Evolutionary conservation across 805 yeast species (phyloP).

Genomic region (Myxozyma melibiosi): DNA sequence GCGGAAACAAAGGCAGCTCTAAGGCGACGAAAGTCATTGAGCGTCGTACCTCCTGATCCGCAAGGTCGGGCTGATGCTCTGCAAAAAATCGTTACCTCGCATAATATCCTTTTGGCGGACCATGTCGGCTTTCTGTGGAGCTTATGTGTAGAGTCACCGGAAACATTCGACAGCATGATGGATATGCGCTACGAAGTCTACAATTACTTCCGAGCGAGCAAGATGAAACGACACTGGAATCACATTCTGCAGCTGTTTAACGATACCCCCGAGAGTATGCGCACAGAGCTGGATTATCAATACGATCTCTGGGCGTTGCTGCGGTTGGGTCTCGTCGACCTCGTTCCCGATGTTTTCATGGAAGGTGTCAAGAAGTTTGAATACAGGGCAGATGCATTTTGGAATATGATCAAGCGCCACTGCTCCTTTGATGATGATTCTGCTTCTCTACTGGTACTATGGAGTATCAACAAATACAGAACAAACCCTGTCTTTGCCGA

Average conservation of each 20-base stretch:
- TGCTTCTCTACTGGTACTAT: conserved; percentile 1
- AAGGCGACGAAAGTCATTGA: neutral
- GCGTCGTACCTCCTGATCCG: conserved; percentile 19
- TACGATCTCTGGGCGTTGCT: conserved; percentile 28
- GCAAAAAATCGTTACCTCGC: conserved; percentile 8
- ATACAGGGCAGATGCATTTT: conserved; percentile 15
- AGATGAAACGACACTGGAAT: conserved; percentile 23
- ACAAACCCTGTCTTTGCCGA: conserved; percentile 11
- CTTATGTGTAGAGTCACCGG: conserved; percentile 1
- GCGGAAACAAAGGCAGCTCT: neutral
- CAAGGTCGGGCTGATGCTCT: conserved; percentile 9
- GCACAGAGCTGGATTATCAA: conserved; percentile 26
- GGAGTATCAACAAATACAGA: conserved; percentile 11
- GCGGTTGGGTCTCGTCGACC: conserved; percentile 13
- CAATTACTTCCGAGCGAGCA: conserved; percentile 22
- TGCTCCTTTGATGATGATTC: conserved; percentile 9
- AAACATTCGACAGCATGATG: conserved; percentile 7
- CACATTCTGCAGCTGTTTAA: conserved; percentile 24
- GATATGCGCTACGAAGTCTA: conserved; percentile 18
- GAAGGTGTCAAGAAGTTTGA: neutral
- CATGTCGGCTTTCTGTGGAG: conserved; percentile 25
- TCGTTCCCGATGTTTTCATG: conserved; percentile 9
- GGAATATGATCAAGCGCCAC: conserved; percentile 18
- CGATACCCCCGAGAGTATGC: conserved; percentile 12
- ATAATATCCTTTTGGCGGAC: conserved; percentile 14